A percentile compares a stretch with the other conserved stretches of the same genome.
These are phyloP conservation scores for Rhododendron williamsianum DNA, from an alignment of 148 eudicot genomes.

Conservation along the genomic window DNA sequence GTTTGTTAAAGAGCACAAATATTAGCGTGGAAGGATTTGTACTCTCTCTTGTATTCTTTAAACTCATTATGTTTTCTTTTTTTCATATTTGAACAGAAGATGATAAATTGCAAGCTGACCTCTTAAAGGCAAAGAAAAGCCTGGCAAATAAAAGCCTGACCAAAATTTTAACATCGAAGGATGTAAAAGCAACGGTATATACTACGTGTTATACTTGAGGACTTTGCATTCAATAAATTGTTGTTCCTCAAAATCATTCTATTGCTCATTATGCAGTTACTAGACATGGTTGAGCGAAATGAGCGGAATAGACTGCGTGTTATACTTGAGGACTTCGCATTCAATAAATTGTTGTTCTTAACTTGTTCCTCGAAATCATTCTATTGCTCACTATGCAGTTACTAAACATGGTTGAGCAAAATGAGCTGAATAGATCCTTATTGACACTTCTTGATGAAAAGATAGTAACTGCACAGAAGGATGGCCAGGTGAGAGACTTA, in stretches of 20 bases:
- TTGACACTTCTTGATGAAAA: slow-evolving; percentile 88
- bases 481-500: slow-evolving; percentile 53
- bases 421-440: slow-evolving; percentile 66
- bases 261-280: slow-evolving; percentile 45
- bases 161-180: slow-evolving; percentile 69
- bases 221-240: neutral
- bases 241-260: neutral
- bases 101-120: slow-evolving; percentile 79
- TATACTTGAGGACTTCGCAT: too few species aligned
- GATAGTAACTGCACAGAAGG: slow-evolving; percentile 64
- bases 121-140: slow-evolving; percentile 63
- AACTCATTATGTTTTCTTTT: neutral
- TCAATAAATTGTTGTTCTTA: too few species aligned
- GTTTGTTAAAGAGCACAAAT: slow-evolving; percentile 24
- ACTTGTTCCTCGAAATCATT: too few species aligned
- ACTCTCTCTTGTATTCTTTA: neutral
- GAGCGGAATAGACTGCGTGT: slow-evolving; percentile 45
- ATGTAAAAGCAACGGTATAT: slow-evolving; percentile 69
- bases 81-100: slow-evolving; percentile 50
- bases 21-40: neutral
- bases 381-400: too few species aligned
- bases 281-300: slow-evolving; percentile 81
- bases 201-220: neutral
- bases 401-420: slow-evolving; percentile 79
- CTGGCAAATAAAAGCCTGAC: slow-evolving; percentile 61